Percentiles rank a stretch among this genome's conserved stretches.
Conservation (phyloP, 495 filamentous ascomycete genomes). For the Rhypophila decipiens region DNA sequence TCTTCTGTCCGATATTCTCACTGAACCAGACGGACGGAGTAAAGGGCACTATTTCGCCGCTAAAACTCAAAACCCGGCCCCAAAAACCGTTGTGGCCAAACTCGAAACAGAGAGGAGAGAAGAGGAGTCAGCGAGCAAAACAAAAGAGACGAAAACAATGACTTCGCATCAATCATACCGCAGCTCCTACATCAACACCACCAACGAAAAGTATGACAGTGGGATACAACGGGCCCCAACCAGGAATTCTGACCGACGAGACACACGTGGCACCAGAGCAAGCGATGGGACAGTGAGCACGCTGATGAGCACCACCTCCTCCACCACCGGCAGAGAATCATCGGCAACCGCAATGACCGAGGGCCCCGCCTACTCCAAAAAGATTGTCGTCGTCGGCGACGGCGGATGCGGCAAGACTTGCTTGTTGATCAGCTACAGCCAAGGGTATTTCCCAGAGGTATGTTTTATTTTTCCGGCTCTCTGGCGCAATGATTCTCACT, state of each 20-base stretch:
- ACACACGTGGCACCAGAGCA: slow-evolving; percentile 37
- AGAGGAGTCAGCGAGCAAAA: slow-evolving; percentile 6
- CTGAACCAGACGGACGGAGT: too few relatives aligned
- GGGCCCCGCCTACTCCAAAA: slow-evolving; percentile 92
- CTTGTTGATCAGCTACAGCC: slow-evolving; percentile 93
- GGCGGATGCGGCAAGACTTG: slow-evolving; percentile 99
- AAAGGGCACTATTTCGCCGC: too few relatives aligned
- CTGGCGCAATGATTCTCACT: too few relatives aligned
- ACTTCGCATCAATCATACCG: slow-evolving; percentile 35
- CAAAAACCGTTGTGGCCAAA: too few relatives aligned
- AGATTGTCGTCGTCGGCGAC: slow-evolving; percentile 97
- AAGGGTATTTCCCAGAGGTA: slow-evolving; percentile 98
- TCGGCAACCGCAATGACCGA: slow-evolving; percentile 78
- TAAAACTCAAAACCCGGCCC: too few relatives aligned
- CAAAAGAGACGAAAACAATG: slow-evolving; percentile 30
- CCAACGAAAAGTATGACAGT: slow-evolving; percentile 23
- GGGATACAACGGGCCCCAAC: slow-evolving; percentile 30
- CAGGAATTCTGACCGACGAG: slow-evolving; percentile 23
- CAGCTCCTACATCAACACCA: slow-evolving; percentile 34
- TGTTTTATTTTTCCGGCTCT: too few relatives aligned
- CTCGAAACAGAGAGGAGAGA: not conserved
- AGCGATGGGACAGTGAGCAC: slow-evolving; percentile 80
- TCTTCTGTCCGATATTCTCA: too few relatives aligned
- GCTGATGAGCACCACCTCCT: slow-evolving; percentile 52
- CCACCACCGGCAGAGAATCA: slow-evolving; percentile 60